Base-by-base conservation (phyloP, 495 filamentous ascomycete genomes). In the Aspergillus cavernicola region DNA sequence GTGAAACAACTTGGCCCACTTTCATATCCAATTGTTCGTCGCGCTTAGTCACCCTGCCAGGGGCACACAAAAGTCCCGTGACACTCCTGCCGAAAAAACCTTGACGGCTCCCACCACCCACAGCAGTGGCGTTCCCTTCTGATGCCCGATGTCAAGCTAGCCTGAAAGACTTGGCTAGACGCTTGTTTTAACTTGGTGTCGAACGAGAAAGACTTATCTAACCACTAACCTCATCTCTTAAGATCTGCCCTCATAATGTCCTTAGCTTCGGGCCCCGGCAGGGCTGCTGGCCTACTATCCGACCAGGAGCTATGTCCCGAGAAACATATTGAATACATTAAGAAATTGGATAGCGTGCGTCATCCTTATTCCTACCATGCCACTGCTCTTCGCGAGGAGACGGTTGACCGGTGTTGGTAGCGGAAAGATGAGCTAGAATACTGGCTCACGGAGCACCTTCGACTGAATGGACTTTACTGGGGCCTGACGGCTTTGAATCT, bases 381-480 rank as follows among this genome's bases (percentile, higher is more conserved):
- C 53, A 61, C 43, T 61, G 61, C 49, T 64, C 56, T 57, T 41
- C 35, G 35, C 59, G 42, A 53, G 53, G 56, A 60, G 43, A 53
- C 58, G 56, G 59, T 73, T 74, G 67, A 73, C 66, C 57, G 54
- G 56, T 66, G 50, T 60, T 62, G 59, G 66, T 73, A 89, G 85
- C 80, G 87, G 57, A 89, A 86, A 72, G 91, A 97, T 72, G 90
- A 95, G 65, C 83, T 96, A 53, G 91, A 97, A 66, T 97, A 97
- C 72, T 95, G 91, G 85, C 79, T 97, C 58, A 97, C 95, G 6
- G 91, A 97, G 69, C 93, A 98, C 63, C 82, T 98, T 47, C 89
- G 93, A 40, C 76, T 97, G 28, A 96, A 91, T 65, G 93, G 93
- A 28, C 80, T 97, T 31, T 98, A 98, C 70, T 98, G 93, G 93